Evolutionary conservation across 179 eudicot genomes (phyloP), one percentile per base, ranked within the genome.

Genomic region (Silene vulgaris): DNA sequence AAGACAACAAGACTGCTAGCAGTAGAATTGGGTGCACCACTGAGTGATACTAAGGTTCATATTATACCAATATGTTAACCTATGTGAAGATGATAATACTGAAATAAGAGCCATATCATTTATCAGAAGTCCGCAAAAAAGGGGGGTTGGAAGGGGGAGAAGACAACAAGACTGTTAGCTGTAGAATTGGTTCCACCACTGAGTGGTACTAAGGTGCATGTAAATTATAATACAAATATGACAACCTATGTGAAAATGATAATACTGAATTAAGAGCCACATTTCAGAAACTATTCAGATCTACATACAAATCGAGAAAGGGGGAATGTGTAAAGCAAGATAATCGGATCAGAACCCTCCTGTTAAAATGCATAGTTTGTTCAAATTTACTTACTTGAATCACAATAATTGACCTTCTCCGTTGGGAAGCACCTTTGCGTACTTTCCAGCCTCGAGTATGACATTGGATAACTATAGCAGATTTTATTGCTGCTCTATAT

Each of bases 371-470:
- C 69, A 35, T 69, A 50, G 50, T 19, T 43, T 19, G 21, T 30
- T 21, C 74, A 78, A 30, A 3, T 69, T 0, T 67, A 82, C 93
- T 86, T 84, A 92, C 99, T 80, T 95, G 99, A 69, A 95, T 77
- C 72, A 73, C 20, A 64, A 89, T 56, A 48, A 85, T 64, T 65
- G 73, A 45, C 65, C 8, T 45, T 73, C 81, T 89, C 4, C 52
- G 67, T 67, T 79, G 83, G 59, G 70, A 56, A 76, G 84, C 87
- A 52, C 20, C 64, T 81, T 73, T 81, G 29, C 86, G 89, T 43
- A 86, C 88, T 77, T 86, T 79, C 91, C 91, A 89, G 62, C 96
- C 86, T 56, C 97, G 97, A 54, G 80, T 21, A 76, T 83, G 82
- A 73, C 91, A 86, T 80, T 94, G 98, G 62, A 94, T 81, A 35